A percentile compares a stretch with the other conserved stretches of the same genome.
Conservation (phyloP, 2,329 filamentous ascomycete species). For the Gaeumannomyces tritici region DNA sequence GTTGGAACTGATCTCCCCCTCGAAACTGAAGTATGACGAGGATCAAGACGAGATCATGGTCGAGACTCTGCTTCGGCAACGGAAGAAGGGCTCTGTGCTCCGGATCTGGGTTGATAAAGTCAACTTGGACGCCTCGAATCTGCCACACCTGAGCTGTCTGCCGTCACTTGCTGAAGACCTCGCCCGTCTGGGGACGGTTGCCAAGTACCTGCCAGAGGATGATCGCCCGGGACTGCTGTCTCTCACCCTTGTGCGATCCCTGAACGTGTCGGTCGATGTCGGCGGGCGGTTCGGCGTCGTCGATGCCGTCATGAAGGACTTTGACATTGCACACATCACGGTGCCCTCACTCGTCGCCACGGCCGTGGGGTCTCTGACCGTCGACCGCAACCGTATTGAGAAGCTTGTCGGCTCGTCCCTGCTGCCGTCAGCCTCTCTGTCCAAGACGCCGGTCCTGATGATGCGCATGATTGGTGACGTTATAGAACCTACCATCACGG, state of each 20-base stretch:
- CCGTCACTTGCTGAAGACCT: slow-evolving; percentile 69
- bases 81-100: slow-evolving; percentile 76
- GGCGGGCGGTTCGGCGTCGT: slow-evolving; percentile 60
- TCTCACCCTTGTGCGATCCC: slow-evolving; percentile 54
- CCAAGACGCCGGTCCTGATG: slow-evolving; percentile 57
- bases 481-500: slow-evolving; percentile 80
- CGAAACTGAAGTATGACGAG: slow-evolving; percentile 77
- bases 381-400: slow-evolving; percentile 58
- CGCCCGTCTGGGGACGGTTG: slow-evolving; percentile 71
- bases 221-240: slow-evolving; percentile 83
- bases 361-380: slow-evolving; percentile 53
- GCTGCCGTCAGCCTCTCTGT: slow-evolving; percentile 16
- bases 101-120: slow-evolving; percentile 58
- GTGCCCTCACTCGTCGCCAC: slow-evolving; percentile 74
- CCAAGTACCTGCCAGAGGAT: slow-evolving; percentile 93
- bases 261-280: slow-evolving; percentile 53
- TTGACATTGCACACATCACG: slow-evolving; percentile 73
- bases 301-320: slow-evolving; percentile 45
- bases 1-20: slow-evolving; percentile 80
- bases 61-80: slow-evolving; percentile 78
- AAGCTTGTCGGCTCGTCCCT: slow-evolving; percentile 54
- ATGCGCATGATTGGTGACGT: slow-evolving; percentile 87
- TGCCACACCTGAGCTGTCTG: slow-evolving; percentile 58
- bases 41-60: slow-evolving; percentile 90
- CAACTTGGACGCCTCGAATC: slow-evolving; percentile 50